Evolutionary conservation across 2,329 filamentous ascomycete genomes (phyloP), one percentile per base, ranked within the genome.

Genomic region (Pseudogymnoascus sp.): DNA sequence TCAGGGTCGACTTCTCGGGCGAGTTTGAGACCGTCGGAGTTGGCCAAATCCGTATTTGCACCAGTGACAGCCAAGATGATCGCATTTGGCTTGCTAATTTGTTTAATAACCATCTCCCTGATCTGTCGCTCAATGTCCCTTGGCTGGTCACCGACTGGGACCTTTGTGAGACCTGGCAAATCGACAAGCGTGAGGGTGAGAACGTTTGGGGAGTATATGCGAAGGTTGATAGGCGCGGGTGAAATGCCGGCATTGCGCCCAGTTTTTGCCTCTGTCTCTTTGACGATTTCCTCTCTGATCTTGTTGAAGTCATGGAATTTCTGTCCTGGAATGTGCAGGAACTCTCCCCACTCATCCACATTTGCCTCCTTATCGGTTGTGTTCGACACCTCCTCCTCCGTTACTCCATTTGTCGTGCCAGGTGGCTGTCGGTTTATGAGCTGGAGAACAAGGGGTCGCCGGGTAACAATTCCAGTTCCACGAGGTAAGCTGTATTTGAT

Each of bases 281-380:
- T 88, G 69, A 93, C 89, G 75, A 99, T 99, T 80, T 99, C 95
- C 64, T 98, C 95, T 71, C 95, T 87, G 72, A 99, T 96, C 82
- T 97, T 96, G 82, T 92, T 90, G 81, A 99, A 99, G 79, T 99
- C 95, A 78, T 87, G 87, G 81, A 96, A 98, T 78, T 98, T 98
- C 78, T 98, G 91, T 71, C 93, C 95, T 19, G 95, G 93, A 68
- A 99, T 90, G 77, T 99, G 95, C 67, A 99, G 82, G 78, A 99
- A 99, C 82, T 99, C 95, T 81, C 93, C 95, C 91, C 96, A 99
- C 78, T 99, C 95, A 74, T 98, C 92, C 19, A 84, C 77, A 77
- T 99, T 99, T 72, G 93, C 91, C 70, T 92, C 89, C 76, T 90
- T 89, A 77, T 98, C 95, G 68, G 83, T 86, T 62, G 85, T 87